Evolutionary conservation across 352 stramenopile genomes (phyloP), one percentile per base, ranked within the genome.

Genomic region (Globisporangium nagaii): DNA sequence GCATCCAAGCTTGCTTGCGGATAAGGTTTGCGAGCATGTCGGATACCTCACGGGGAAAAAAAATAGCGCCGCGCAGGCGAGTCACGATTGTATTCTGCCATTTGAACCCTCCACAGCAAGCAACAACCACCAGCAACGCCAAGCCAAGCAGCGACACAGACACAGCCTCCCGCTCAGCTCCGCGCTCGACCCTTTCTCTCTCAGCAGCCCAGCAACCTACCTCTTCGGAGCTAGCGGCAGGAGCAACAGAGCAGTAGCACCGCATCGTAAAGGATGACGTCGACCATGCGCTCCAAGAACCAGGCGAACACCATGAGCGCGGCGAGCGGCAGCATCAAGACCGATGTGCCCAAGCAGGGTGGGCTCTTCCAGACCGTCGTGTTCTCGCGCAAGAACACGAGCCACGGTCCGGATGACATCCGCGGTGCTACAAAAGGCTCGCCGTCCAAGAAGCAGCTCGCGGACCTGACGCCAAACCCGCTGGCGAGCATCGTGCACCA

Each of bases 401-500:
- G 64, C 32, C 66, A 75, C 49, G 74, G 71, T 2, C 63, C 73
- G 7, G 58, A 79, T 28, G 70, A 79, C n/a, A 34, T 65, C 54
- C 46, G 44, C 70, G 54, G 25, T 17, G 19, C 49, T n/a, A 11
- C 52, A 19, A 65, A 71, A 15, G 51, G 56, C 22, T 73, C 65
- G 27, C 67, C 60, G 7, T 61, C 56, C 28, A 85, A 79, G 56
- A 71, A 74, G 47, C 34, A 41, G 20, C 71, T 88, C 1, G 63
- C 61, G 0, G 56, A 78, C 10, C 50, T 86, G 47, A 62, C 56
- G 13, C 54, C 66, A 12, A 78, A 75, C 25, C 72, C 75, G 12
- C 61, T 89, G 19, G 71, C 79, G 13, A 79, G 65, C 27, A 75
- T 89, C 52, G 77, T 86, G 25, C 79, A 89, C 67, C 82, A 89